Evolutionary conservation across 2,329 filamentous ascomycete genomes (phyloP), one percentile per base, ranked within the genome.

Genomic region (Mycosphaerella sp.): DNA sequence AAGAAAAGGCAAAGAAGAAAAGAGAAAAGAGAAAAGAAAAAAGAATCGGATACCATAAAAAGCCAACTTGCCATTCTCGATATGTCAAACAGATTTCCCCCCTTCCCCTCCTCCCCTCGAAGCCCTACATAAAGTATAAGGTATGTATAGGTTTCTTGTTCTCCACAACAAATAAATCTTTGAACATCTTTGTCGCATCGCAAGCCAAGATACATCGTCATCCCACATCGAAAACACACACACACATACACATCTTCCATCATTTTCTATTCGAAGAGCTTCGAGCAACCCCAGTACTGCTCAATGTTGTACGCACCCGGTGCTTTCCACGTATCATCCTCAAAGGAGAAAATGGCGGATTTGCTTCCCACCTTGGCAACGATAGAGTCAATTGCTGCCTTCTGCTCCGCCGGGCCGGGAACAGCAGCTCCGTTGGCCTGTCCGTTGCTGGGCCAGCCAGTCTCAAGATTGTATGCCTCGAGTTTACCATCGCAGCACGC

Each of bases 281-380:
- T 41, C 2, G 73, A 71, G 67, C 80, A 83, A 57, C 89, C 88
- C 80, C 88, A 96, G 77, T 78, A 76, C 73, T 84, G 81, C 83
- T 96, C 90, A 63, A 89, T 88, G 55, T 73, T 72, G 71, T 82
- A 87, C 30, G 72, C 68, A 60, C 85, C 86, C 27, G 79, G 71
- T 36, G 72, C 64, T 83, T 96, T 96, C 90, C 90, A 97, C 61
- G 70, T 58, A 69, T 96, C 90, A 64, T 94, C 75, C 63, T 79
- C 75, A 73, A 79, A 89, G 61, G 83, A 87, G 81, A 96, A 94
- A 75, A 95, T 84, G 69, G 88, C 82, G 39, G 82, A 79, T 72
- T 83, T 79, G 64, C 77, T 72, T 64, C 89, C 89, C 52, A 80
- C 78, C 56, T 73, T 72, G 62, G 79, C 63, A 59, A 82, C 72